Evolutionary conservation across 495 filamentous ascomycete species (phyloP), one percentile per base, ranked within the genome.

Genomic region (Hypoxylon fuscum): DNA sequence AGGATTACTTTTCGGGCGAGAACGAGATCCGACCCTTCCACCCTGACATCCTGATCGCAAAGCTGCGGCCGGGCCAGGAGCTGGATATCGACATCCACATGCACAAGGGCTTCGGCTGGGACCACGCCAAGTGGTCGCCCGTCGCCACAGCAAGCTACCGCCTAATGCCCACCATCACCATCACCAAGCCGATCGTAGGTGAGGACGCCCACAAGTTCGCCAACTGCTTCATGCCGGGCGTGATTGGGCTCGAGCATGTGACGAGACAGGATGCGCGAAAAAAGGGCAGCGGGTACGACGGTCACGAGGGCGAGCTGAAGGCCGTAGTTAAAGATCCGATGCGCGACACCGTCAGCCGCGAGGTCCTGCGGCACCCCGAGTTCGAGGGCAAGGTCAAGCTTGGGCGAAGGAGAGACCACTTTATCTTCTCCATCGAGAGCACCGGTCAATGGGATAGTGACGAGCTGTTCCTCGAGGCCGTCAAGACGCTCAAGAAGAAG

Each of bases 101-200:
- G 74, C 84, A 94, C 75, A 97, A 97, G 76, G 96, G 96, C 20
- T 88, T 95, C 51, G 96, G 96, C 12, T 88, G 87, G 54, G 95
- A 98, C 77, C 96, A 99, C 75, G 90, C 96, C 43, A 99, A 99
- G 72, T 99, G 94, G 81, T 96, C 91, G 1, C 96, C 96, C 22
- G 96, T 99, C 15, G 93, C 94, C 3, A 96, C 96, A 0, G 94
- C 95, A 7, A 87, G 87, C 34, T 99, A 99, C 77, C 85, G 96
- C 14, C 81, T 99, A 7, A 71, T 99, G 62, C 96, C 96, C 1
- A 84, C 87, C 42, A 98, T 99, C 69, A 80, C 83, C 15, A 97
- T 98, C 67, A 71, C 79, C 35, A 78, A 81, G 55, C 94, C 96
- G 14, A 96, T 99, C 48, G 69, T 95, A 1, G 95, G 93, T 5